Evolutionary conservation across 257 asterid genomes (phyloP).

Genomic region (Handroanthus guayacan): DNA sequence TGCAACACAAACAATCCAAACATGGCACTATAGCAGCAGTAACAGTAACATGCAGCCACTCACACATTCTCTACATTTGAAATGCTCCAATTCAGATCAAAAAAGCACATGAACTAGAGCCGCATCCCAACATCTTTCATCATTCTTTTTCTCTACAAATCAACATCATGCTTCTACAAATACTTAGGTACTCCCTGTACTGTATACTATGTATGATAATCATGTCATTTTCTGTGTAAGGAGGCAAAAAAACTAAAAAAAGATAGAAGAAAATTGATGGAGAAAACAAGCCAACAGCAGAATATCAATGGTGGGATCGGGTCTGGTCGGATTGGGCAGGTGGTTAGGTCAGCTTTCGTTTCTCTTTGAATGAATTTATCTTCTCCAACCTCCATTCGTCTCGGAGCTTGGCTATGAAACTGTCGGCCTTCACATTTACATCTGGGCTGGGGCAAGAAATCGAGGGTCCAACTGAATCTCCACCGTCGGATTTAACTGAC

Average conservation of each 20-base stretch:
- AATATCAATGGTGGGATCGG: slow-evolving; percentile 23
- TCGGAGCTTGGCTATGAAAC: slow-evolving; percentile 74
- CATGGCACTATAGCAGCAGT: background rate
- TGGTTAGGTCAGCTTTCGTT: slow-evolving; percentile 34
- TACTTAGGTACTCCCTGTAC: background rate
- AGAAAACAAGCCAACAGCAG: slow-evolving; percentile 15
- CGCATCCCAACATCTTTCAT: slow-evolving; percentile 17
- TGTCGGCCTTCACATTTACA: slow-evolving; percentile 77
- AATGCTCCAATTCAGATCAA: slow-evolving; percentile 35
- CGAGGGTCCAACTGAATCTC: slow-evolving; percentile 64
- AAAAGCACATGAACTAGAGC: slow-evolving; percentile 44
- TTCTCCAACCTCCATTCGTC: slow-evolving; percentile 86
- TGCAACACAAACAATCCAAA: slow-evolving; percentile 32
- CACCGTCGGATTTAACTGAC: slow-evolving; percentile 64
- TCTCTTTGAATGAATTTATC: slow-evolving; percentile 62
- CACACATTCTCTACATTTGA: slow-evolving; percentile 8
- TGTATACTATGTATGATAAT: background rate
- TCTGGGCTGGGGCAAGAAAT: slow-evolving; percentile 89
- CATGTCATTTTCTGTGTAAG: slow-evolving; percentile 13
- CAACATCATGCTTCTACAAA: background rate
- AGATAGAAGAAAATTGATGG: background rate
- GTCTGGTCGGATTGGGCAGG: slow-evolving; percentile 6
- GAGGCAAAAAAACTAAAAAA: background rate
- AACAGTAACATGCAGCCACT: background rate
- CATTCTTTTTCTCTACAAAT: slow-evolving; percentile 2